phyloP scores from a whole-genome alignment of 192 early-diverging fungal genomes.

The Bifiguratus adelaidae region DNA sequence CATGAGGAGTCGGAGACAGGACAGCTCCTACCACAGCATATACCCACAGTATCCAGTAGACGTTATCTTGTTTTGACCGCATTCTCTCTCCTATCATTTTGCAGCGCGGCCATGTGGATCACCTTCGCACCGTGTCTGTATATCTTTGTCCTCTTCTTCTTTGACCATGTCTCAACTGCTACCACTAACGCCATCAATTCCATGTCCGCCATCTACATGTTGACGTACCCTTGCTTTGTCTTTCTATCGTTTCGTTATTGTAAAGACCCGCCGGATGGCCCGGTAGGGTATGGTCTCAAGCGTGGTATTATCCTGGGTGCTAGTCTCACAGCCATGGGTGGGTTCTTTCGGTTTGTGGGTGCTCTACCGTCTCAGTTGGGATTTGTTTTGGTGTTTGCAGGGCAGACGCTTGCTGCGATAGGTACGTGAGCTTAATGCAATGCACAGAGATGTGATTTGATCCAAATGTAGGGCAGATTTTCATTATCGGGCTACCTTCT shows the following conservation, averaged over 20 bases:
- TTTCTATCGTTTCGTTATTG: constrained; percentile 19
- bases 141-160: constrained; percentile 23
- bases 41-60: no score
- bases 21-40: no score
- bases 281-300: constrained; percentile 13
- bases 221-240: constrained; percentile 24
- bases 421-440: constrained; percentile 1
- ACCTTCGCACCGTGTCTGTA: constrained; percentile 32
- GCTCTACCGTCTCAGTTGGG: constrained; percentile 12
- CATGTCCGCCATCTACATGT: constrained; percentile 23
- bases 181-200: constrained; percentile 23
- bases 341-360: constrained; percentile 19
- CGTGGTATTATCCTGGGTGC: constrained; percentile 24
- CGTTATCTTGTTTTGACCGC: constrained; percentile 24
- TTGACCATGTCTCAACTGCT: constrained; percentile 4
- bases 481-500: constrained; percentile 20
- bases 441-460: not conserved
- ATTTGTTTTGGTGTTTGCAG: constrained; percentile 18
- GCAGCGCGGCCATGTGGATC: constrained; percentile 26
- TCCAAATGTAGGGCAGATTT: constrained; percentile 1
- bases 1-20: no score
- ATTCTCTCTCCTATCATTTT: constrained; percentile 24
- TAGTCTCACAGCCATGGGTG: constrained; percentile 17
- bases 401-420: constrained; percentile 20
- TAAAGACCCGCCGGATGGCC: constrained; percentile 8